Percentiles rank a stretch among this genome's conserved stretches.
Evolutionary conservation across 768 basidiomycete genomes (phyloP).

Genomic region (Lepiota venenata): DNA sequence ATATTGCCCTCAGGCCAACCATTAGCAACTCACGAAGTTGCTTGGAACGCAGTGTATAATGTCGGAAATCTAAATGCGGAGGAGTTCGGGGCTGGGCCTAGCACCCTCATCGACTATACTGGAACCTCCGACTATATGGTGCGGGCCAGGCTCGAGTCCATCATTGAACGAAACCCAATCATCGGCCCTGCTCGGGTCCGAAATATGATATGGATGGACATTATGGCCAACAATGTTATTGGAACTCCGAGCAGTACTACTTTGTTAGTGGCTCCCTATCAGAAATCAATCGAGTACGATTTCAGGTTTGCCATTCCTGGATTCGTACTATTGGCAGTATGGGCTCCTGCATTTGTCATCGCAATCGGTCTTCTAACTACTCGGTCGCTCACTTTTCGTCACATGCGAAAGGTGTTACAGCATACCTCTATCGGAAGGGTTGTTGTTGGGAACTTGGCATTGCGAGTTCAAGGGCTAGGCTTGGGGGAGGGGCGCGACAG

Average conservation of each 20-base stretch:
- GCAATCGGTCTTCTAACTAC: background rate
- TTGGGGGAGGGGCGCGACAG: background rate
- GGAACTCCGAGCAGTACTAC: background rate
- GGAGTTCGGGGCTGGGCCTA: no score
- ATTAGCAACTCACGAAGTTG: background rate
- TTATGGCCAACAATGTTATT: constrained; percentile 1
- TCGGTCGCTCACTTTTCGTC: background rate
- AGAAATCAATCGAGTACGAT: background rate
- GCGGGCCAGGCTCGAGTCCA: background rate
- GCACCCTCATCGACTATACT: background rate
- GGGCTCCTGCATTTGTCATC: background rate
- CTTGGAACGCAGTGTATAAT: background rate
- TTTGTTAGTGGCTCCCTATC: background rate
- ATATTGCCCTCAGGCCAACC: background rate
- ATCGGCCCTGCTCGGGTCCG: background rate
- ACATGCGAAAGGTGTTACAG: background rate
- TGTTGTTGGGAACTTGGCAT: background rate
- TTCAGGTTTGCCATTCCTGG: constrained; percentile 2
- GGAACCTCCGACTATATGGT: background rate
- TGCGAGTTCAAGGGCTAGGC: background rate
- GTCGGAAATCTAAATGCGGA: no score
- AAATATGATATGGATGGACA: background rate
- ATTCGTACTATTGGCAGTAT: background rate
- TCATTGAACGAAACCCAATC: background rate
- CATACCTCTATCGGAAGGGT: constrained; percentile 1